Evolutionary conservation across 495 filamentous ascomycete genomes (phyloP), one percentile per base, ranked within the genome.

Genomic region (Collariella sp.): DNA sequence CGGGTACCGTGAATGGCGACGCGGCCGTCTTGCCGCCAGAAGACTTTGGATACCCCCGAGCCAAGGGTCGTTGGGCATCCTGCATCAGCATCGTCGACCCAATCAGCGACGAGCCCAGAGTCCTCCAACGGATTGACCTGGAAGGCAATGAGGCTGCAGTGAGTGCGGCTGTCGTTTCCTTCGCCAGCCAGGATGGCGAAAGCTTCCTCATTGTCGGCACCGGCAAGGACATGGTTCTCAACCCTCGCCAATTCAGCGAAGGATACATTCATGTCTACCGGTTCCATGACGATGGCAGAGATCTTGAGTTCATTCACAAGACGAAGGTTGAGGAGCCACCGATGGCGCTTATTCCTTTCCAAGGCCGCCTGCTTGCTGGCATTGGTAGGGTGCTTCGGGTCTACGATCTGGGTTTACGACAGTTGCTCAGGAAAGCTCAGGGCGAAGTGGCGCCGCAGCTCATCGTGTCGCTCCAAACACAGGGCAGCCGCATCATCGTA

Each of bases 251-350:
- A 1, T 87, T 79, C 53, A 82, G 76, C 16, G 81, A 83, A 46
- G 91, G 90, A 5, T 95, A 84, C 62, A 88, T 99, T 29, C 89
- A 96, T 60, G 85, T 97, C 44, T 99, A 96, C 70, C 83, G 89
- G 34, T 91, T 97, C 74, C 80, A 86, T 23, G 84, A 91, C 29
- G 82, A 91, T 58, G 94, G 94, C 42, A 81, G 80, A 56, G 82
- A 86, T 51, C 77, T 99, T 22, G 90, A 96, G 61, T 91, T 96
- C 56, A 91, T 95, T 54, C 94, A 97, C 72, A 96, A 96, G 69
- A 97, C 94, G 7, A 87, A 86, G 61, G 77, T 95, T 13, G 88
- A 94, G 53, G 82, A 89, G 49, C 90, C 91, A 1, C 90, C 94
- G 1, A 83, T 89, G 57, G 94, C 94, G 18, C 77, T 99, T 5